Evolutionary conservation across 2,329 filamentous ascomycete genomes (phyloP), one percentile per base, ranked within the genome.

Genomic region (Rosellinia necatrix): DNA sequence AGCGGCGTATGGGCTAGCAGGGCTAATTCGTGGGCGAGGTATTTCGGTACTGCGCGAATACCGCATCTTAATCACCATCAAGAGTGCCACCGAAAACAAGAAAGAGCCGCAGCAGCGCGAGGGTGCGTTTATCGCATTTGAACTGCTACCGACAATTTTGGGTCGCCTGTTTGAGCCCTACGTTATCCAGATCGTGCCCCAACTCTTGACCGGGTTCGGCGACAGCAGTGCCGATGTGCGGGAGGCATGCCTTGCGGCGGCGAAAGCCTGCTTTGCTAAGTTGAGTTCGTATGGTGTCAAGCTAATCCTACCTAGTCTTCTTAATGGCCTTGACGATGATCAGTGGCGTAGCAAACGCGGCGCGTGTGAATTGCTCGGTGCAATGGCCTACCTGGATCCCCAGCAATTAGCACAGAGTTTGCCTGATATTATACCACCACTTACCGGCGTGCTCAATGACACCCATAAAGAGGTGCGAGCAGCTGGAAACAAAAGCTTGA

Each of bases 291-390:
- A 90, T 66, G 94, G 94, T 72, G 96, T 99, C 56, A 96, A 96
- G 76, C 84, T 94, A 69, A 92, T 99, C 61, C 79, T 99, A 62
- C 94, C 94, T 3, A 96, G 90, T 10, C 82, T 99, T 6, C 82
- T 99, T 2, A 87, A 94, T 62, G 94, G 96, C 55, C 84, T 99
- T 8, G 92, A 97, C 62, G 94, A 99, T 62, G 86, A 90, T 49
- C 93, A 97, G 72, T 99, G 94, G 94, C 89, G 94, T 68, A 97
- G 92, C 76, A 97, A 99, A 76, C 96, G 96, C 77, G 94, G 96
- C 65, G 94, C 94, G 50, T 99, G 94, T 70, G 94, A 99, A 71
- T 87, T 96, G 22, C 82, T 99, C 12, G 94, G 94, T 71, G 94
- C 94, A 60, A 99, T 99, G 94, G 96, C 94, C 4, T 99, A 99